Evolutionary conservation across 352 stramenopile genomes (phyloP).

Genomic region (Peronospora destructor): DNA sequence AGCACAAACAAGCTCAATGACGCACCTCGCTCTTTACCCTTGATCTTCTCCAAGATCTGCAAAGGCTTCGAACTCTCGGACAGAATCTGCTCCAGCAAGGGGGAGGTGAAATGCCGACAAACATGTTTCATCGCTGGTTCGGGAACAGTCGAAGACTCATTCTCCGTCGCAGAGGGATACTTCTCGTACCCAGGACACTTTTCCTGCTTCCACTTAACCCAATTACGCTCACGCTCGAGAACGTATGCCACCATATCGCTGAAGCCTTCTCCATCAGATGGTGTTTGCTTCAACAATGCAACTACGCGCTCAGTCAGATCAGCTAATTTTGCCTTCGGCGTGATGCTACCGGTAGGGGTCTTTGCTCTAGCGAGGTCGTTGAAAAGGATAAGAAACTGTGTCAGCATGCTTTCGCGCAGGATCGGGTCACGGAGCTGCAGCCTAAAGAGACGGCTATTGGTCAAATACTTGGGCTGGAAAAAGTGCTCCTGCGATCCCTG

Average conservation of each 20-base stretch:
- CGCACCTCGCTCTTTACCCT: slow-evolving; percentile 50
- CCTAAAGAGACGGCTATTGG: slow-evolving; percentile 86
- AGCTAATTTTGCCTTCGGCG: slow-evolving; percentile 50
- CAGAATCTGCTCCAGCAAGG: slow-evolving; percentile 73
- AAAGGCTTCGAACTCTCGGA: slow-evolving; percentile 68
- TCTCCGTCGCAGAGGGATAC: slow-evolving; percentile 22
- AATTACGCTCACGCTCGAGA: slow-evolving; percentile 84
- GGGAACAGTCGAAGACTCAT: slow-evolving; percentile 16
- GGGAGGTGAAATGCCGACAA: slow-evolving; percentile 32
- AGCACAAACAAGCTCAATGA: slow-evolving; percentile 1
- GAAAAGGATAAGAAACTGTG: slow-evolving; percentile 81
- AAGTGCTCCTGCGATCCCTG: slow-evolving; percentile 58
- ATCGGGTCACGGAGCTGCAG: slow-evolving; percentile 88
- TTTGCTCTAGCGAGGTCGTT: slow-evolving; percentile 64
- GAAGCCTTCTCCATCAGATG: slow-evolving; percentile 79
- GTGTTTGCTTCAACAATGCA: slow-evolving; percentile 76
- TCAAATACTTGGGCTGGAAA: slow-evolving; percentile 90
- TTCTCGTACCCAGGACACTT: slow-evolving; percentile 79
- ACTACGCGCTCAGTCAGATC: slow-evolving; percentile 70
- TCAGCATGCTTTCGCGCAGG: slow-evolving; percentile 84
- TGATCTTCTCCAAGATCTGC: slow-evolving; percentile 70
- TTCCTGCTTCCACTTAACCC: slow-evolving; percentile 88
- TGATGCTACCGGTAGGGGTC: slow-evolving; percentile 36
- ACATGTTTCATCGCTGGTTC: slow-evolving; percentile 23
- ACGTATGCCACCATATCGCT: slow-evolving; percentile 84